These are phyloP conservation scores for Sporothrix inflata DNA, from an alignment of 2,329 filamentous ascomycete genomes.

Conservation along the genomic window DNA sequence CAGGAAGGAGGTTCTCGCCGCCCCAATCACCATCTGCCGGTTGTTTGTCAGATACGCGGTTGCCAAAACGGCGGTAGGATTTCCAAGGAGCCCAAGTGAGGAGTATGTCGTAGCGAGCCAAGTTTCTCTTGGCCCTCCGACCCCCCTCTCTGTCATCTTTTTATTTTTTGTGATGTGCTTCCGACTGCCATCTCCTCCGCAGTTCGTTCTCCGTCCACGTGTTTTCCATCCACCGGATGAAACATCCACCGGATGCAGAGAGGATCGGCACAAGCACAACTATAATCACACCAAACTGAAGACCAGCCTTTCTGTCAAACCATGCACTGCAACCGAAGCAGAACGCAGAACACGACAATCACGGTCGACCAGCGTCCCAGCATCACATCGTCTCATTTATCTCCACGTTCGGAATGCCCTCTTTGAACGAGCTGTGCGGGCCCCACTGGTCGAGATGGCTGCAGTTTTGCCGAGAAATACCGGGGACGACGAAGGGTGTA, in stretches of 20 bases:
- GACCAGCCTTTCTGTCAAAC: background rate
- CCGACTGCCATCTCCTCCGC: background rate
- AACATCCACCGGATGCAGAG: no score
- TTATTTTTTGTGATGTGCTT: background rate
- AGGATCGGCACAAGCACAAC: background rate
- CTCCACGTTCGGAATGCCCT: background rate
- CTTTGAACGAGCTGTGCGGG: background rate
- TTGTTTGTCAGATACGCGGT: slow-evolving; percentile 1
- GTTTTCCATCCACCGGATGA: no score
- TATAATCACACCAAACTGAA: background rate
- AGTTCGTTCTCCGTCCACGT: background rate
- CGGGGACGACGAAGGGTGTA: background rate
- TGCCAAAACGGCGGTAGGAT: background rate
- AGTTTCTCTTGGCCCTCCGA: background rate
- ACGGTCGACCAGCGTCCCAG: background rate
- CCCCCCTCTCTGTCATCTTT: background rate
- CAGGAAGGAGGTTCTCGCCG: background rate
- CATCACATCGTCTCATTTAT: background rate
- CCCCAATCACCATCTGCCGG: slow-evolving; percentile 17
- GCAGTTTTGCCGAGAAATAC: background rate
- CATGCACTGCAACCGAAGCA: background rate
- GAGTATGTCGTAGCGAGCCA: slow-evolving; percentile 21
- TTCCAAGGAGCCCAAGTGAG: background rate
- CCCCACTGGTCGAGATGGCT: background rate
- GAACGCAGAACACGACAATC: background rate